These are phyloP conservation scores for Exophiala bonariae DNA, from an alignment of 2,329 filamentous ascomycete species.

Conservation along the genomic window DNA sequence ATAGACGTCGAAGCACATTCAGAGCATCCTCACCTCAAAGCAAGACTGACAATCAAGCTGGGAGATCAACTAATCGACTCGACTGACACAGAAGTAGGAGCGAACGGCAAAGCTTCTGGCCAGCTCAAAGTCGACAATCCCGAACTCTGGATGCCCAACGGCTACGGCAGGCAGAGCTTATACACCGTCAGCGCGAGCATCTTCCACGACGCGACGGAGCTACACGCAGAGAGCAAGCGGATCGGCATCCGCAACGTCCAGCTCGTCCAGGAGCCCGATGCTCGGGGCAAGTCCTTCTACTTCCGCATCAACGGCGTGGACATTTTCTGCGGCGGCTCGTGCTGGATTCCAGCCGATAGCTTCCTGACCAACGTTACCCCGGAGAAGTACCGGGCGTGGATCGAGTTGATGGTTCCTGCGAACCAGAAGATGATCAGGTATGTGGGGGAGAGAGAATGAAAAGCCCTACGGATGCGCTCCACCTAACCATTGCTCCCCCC, in stretches of 20 bases:
- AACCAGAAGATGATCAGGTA: conserved; percentile 61
- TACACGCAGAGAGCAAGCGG: conserved; percentile 49
- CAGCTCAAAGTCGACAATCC: conserved; percentile 46
- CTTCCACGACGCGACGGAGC: conserved; percentile 34
- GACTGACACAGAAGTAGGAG: conserved; percentile 42
- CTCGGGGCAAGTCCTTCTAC: conserved; percentile 62
- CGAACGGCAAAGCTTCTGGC: conserved; percentile 34
- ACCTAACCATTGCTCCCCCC: no score
- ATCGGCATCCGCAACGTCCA: conserved; percentile 57
- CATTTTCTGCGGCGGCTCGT: conserved; percentile 67
- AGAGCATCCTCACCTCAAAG: conserved; percentile 19
- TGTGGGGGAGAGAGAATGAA: not conserved
- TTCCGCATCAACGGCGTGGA: conserved; percentile 66
- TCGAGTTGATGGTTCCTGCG: conserved; percentile 60
- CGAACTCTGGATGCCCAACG: conserved; percentile 60
- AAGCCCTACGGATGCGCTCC: no score
- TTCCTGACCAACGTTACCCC: conserved; percentile 57
- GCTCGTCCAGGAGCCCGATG: conserved; percentile 44
- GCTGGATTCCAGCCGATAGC: conserved; percentile 67
- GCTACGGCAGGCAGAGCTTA: conserved; percentile 58
- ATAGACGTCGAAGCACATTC: conserved; percentile 38
- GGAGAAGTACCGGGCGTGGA: conserved; percentile 59
- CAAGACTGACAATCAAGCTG: conserved; percentile 36
- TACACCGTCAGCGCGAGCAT: conserved; percentile 55
- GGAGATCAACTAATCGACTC: conserved; percentile 38